Conservation (phyloP, 805 yeast species). For the Barnettozyma botsteinii region DNA sequence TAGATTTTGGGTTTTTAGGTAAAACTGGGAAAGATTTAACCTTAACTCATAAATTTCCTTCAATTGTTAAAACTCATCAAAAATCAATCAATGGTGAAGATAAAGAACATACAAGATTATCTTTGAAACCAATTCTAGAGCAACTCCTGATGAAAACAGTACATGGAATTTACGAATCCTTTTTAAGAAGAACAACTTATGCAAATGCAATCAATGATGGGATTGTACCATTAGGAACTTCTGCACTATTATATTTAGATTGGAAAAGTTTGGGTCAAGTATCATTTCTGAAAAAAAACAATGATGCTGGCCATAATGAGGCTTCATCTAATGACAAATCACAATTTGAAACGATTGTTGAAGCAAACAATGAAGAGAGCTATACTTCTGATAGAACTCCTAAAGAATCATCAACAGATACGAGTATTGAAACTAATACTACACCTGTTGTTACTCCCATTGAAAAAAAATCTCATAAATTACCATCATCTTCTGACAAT, state of each 20-base stretch:
- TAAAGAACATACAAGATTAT: constrained; percentile 13
- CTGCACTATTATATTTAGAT: constrained; percentile 79
- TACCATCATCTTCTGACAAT: background rate
- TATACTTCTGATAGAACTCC: background rate
- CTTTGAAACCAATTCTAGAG: constrained; percentile 59
- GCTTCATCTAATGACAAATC: background rate
- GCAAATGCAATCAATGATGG: constrained; percentile 94
- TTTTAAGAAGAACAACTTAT: constrained; percentile 70
- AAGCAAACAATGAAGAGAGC: background rate
- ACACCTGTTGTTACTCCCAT: too few species aligned
- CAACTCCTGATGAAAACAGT: constrained; percentile 75
- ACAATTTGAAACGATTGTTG: background rate
- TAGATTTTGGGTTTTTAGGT: constrained; percentile 88
- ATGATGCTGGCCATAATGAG: background rate
- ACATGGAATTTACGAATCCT: constrained; percentile 52
- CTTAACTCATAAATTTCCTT: constrained; percentile 38
- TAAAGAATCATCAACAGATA: background rate
- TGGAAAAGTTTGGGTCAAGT: constrained; percentile 68
- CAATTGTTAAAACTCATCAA: constrained; percentile 14
- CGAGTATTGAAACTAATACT: too few species aligned
- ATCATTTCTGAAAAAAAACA: constrained; percentile 6
- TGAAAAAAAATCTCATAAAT: too few species aligned
- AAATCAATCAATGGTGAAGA: background rate
- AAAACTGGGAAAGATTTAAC: constrained; percentile 89
- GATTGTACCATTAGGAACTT: constrained; percentile 88